phyloP scores from a whole-genome alignment of 1,284 basidiomycete genomes.

The Puccinia triticina region DNA sequence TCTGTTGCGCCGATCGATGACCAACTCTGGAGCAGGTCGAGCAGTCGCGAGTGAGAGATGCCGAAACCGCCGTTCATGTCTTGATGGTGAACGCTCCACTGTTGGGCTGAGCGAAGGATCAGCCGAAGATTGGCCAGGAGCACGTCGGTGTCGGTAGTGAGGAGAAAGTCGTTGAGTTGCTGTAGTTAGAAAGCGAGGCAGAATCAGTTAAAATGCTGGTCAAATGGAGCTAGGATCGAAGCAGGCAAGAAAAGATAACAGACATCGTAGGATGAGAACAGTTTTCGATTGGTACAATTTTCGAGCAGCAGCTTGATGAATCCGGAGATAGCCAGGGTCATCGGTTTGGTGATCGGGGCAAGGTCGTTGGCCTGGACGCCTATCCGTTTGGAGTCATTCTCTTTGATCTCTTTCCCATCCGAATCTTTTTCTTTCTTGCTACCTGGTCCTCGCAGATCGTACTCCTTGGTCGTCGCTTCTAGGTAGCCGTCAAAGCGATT shows the following conservation, averaged over 20 bases:
- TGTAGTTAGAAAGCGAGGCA: conserved; percentile 61
- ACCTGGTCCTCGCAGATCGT: conserved; percentile 64
- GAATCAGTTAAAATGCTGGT: conserved; percentile 27
- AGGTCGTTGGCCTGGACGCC: conserved; percentile 74
- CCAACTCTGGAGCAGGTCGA: conserved; percentile 50
- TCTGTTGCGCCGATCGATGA: conserved; percentile 30
- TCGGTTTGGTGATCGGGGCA: conserved; percentile 73
- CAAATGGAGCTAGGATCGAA: conserved; percentile 18
- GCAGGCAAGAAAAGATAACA: conserved; percentile 58
- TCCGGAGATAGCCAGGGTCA: conserved; percentile 78
- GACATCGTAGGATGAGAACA: conserved; percentile 95
- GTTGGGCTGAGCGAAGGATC: conserved; percentile 87
- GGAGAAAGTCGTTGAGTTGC: conserved; percentile 85
- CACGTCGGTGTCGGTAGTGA: conserved; percentile 85
- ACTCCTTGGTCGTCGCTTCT: conserved; percentile 77
- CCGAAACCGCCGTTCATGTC: conserved; percentile 51
- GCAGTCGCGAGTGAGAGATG: conserved; percentile 47
- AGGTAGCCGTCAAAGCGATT: conserved; percentile 92
- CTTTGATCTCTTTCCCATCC: conserved; percentile 35
- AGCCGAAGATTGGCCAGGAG: conserved; percentile 81
- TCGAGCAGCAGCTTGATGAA: conserved; percentile 89
- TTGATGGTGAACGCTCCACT: conserved; percentile 63
- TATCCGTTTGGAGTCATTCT: conserved; percentile 51
- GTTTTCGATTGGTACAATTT: conserved; percentile 97
- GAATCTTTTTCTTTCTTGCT: conserved; percentile 68